Conservation (phyloP, 1,284 basidiomycete genomes). For the Phellopilus nigrolimitatus region DNA sequence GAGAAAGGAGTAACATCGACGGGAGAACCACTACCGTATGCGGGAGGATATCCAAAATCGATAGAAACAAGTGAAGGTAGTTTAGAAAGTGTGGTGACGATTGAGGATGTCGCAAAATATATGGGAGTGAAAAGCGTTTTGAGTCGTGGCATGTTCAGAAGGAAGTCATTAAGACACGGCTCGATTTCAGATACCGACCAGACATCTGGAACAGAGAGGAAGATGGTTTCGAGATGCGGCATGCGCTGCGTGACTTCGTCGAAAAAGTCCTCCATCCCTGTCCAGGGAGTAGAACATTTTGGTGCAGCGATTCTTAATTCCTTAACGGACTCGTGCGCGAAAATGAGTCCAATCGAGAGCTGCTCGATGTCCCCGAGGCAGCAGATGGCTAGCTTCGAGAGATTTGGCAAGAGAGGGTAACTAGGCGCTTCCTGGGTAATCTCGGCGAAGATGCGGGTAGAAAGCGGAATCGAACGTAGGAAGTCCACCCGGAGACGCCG, state of each 20-base stretch:
- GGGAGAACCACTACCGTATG: conserved; percentile 39
- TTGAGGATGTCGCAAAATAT: conserved; percentile 41
- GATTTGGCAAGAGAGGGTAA: conserved; percentile 3
- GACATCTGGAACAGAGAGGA: neutral
- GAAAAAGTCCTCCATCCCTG: neutral
- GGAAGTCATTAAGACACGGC: neutral
- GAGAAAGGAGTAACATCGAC: conserved; percentile 39
- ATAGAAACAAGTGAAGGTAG: conserved; percentile 51
- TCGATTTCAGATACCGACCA: neutral
- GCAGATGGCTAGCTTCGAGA: neutral
- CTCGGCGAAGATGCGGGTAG: neutral
- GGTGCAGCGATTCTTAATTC: neutral
- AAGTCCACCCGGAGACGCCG: neutral
- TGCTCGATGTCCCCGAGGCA: neutral
- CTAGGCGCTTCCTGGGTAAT: neutral
- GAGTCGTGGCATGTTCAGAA: conserved; percentile 36
- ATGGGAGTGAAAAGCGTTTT: conserved; percentile 46
- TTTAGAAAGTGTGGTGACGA: conserved; percentile 43
- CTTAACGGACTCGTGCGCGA: neutral
- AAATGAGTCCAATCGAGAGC: neutral
- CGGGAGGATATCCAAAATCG: conserved; percentile 30
- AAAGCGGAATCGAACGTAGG: neutral
- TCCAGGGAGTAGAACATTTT: too few species aligned
- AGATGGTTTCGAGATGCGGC: neutral
- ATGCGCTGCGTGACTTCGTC: neutral